Evolutionary conservation across 2,329 filamentous ascomycete genomes (phyloP).

Genomic region (Pseudogymnoascus sp.): DNA sequence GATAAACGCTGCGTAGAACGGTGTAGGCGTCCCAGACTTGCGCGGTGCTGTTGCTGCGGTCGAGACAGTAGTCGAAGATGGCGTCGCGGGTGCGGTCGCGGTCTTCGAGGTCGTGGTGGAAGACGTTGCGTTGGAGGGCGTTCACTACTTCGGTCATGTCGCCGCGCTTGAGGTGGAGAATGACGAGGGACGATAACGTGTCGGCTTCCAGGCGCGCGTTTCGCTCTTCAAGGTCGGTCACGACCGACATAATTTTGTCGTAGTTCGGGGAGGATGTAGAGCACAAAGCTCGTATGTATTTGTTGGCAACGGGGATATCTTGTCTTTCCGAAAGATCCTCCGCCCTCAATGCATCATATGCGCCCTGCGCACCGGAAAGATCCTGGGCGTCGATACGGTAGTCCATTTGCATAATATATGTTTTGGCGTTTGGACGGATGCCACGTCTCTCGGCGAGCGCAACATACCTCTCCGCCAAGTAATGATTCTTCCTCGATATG

Average conservation of each 20-base stretch:
- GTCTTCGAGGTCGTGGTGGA: slow-evolving; percentile 62
- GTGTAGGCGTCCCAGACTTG: slow-evolving; percentile 59
- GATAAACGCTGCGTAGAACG: slow-evolving; percentile 56
- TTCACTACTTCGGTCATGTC: slow-evolving; percentile 75
- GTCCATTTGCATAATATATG: slow-evolving; percentile 66
- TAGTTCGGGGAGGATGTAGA: slow-evolving; percentile 53
- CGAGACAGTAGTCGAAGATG: slow-evolving; percentile 60
- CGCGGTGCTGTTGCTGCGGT: slow-evolving; percentile 52
- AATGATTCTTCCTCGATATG: slow-evolving; percentile 59
- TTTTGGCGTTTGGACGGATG: slow-evolving; percentile 59
- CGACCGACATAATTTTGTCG: slow-evolving; percentile 62
- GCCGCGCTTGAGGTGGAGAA: slow-evolving; percentile 65
- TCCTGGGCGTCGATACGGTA: slow-evolving; percentile 69
- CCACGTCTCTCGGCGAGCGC: slow-evolving; percentile 56
- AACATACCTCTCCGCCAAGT: slow-evolving; percentile 67
- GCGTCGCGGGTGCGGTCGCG: slow-evolving; percentile 57
- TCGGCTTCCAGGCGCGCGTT: slow-evolving; percentile 61
- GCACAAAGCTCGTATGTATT: slow-evolving; percentile 63
- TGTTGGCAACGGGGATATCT: slow-evolving; percentile 59
- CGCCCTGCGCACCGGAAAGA: slow-evolving; percentile 57
- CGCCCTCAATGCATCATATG: slow-evolving; percentile 55
- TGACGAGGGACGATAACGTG: slow-evolving; percentile 66
- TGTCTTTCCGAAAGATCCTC: slow-evolving; percentile 47
- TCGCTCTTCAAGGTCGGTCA: slow-evolving; percentile 64
- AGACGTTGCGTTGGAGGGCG: slow-evolving; percentile 67